Base-by-base conservation (phyloP, 2,329 filamentous ascomycete species). In the Fusarium kyushuense region DNA sequence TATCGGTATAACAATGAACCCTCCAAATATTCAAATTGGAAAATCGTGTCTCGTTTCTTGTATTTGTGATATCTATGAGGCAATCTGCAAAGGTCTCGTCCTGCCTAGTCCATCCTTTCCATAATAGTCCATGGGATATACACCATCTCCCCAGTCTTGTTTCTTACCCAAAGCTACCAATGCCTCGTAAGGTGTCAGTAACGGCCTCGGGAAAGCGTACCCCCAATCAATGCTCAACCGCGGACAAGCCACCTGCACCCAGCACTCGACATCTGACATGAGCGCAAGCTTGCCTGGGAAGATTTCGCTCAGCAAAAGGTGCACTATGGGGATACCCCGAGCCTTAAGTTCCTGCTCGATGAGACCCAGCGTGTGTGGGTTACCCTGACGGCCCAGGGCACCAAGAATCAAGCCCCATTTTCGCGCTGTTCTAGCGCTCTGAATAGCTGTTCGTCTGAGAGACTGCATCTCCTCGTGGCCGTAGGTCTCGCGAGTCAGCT, bases 101-200 rank as follows among this genome's bases (percentile, higher is more conserved):
- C 96, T 88, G 2, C 95, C 96, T 55, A 99, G 76, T 0, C 96
- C 96, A 45, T 97, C 93, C 77, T 91, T 95, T 1, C 90, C 94
- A 80, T 99, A 99, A 76, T 97, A 99, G 78, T 99, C 94, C 96
- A 99, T 99, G 0, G 94, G 95, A 81, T 99, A 99, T 16, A 93
- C 85, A 2, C 88, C 91, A 58, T 83, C 84, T 17, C 84, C 89
- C 92, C 89, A 97, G 47, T 92, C 92, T 70, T 96, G 87, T 68
- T 86, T 88, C 65, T 89, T 89, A 5, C 92, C 94, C 47, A 99
- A 80, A n/a, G 93, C 92, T 33, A 99, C 90, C 61, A 98, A 85
- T 9, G 96, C 96, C 81, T 99, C 96, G 73, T 99, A 97, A 3
- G 96, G 95, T 53, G 95, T 98, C 76, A 99, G 79, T 60, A 99